Base-by-base conservation (phyloP, 2,329 filamentous ascomycete genomes). In the Massarina eburnea region DNA sequence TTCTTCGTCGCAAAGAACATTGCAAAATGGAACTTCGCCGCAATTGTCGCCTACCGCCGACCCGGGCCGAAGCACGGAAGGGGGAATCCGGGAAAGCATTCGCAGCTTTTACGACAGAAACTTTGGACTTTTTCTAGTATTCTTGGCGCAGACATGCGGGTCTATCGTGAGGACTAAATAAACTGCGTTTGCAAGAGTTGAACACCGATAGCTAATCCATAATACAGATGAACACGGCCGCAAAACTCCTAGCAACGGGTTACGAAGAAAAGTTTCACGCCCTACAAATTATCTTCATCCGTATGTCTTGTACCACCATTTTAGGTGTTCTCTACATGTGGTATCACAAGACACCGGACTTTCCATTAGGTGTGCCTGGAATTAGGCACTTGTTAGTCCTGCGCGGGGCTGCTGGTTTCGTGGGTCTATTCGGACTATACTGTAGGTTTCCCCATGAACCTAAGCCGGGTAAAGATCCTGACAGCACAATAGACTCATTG, bases 291-390 rank as follows among this genome's bases (percentile, higher is more conserved):
- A 80, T 95, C 12, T 90, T 95, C 58, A 80, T 82, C 7, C 81
- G 91, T 43, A 91, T 94, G 82, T 74, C 75, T 44, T 79, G 91
- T 48, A 95, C 91, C 0, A 76, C 81, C 2, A 36, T 86, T 2
- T 75, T 84, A 39, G 85, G 85, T 47, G 80, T 78, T 37, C 47
- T 77, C 3, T 95, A 91, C 67, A 91, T 92, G 82, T 85, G 81
- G 76, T 84, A 78, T 59, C 80, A 75, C 36, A 74, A 77, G 10
- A 52, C 57, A 5, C 60, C 54, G 7, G 52, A 61, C n/a, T 63
- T 60, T 18, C 60, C 60, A 6, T 32, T 58, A 4, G 62, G 59
- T 8, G 22, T 46, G 24, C 53, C 29, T 8, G 60, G 52, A 1
- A 55, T 65, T 5, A 43, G 55, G 27, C 22, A 44, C 1, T 27